Conservation (phyloP, 2,329 filamentous ascomycete species). For the Graphilbum ipis-grandicollis region DNA sequence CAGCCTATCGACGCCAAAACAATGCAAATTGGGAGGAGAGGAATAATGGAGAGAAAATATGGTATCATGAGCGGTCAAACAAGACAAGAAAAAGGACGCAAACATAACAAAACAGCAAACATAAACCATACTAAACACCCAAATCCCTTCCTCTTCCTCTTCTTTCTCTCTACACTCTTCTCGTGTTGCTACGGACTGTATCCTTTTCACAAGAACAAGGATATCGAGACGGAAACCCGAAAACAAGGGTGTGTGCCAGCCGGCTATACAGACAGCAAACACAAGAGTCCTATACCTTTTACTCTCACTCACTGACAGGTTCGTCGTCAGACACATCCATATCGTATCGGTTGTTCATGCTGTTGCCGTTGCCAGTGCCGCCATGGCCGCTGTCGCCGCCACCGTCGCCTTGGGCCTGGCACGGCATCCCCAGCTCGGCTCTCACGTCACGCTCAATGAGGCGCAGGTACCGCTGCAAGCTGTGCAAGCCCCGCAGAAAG, state of each 20-base stretch:
- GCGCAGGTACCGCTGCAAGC: slow-evolving; percentile 68
- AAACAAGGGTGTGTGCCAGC: too few species aligned
- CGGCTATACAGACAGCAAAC: neutral
- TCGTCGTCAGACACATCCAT: neutral
- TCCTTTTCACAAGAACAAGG: neutral
- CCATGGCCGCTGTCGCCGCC: neutral
- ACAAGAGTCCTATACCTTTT: neutral
- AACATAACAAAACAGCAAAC: neutral
- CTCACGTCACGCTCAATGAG: slow-evolving; percentile 68
- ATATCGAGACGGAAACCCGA: neutral
- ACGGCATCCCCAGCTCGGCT: slow-evolving; percentile 27
- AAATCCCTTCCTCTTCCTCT: too few species aligned
- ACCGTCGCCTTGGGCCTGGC: slow-evolving; percentile 3
- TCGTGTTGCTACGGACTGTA: too few species aligned
- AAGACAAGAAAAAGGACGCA: too few species aligned
- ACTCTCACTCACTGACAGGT: neutral
- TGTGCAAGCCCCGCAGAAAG: slow-evolving; percentile 71
- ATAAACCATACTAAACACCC: neutral
- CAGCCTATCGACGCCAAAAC: neutral
- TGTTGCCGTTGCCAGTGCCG: too few species aligned
- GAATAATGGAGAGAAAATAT: neutral
- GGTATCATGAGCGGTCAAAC: neutral
- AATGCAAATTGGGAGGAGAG: neutral
- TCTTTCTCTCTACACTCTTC: too few species aligned
- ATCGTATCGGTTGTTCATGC: neutral